Evolutionary conservation across 1,284 basidiomycete genomes (phyloP), one percentile per base, ranked within the genome.

Genomic region (Pterulicium gracile): DNA sequence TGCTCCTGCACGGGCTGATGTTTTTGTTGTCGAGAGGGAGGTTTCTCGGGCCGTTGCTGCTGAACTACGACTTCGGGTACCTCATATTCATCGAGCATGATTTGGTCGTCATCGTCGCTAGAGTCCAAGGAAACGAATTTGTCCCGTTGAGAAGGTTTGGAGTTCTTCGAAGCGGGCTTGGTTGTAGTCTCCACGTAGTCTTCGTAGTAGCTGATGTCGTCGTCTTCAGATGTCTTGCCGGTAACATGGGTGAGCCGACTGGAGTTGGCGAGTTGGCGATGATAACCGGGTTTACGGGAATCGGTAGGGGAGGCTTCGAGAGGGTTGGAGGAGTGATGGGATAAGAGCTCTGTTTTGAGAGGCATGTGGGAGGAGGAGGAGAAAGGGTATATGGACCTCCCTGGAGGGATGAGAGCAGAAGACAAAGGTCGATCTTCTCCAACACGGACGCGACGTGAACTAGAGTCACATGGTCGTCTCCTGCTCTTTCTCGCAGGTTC

Each of bases 301-400:
- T 88, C 81, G 17, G 78, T 81, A n/a, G 81, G 75, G 35, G 71
- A 65, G 15, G 77, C 73, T 55, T 88, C 82, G 42, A 87, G 70
- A 2, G 84, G 84, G 56, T 88, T 88, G 39, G 84, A 87, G 12
- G 81, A 81, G 56, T 88, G 85, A 53, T 81, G 80, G 7, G 85
- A 86, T 52, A 87, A 64, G 7, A 73, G 53, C 48, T 61, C 54
- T 34, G 61, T 60, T 10, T 7, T n/a, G 10, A 32, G 7, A 7
- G 27, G 27, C 27, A 32, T 32, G n/a, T 32, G n/a, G 27, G 27
- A 32, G n/a, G 10, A n/a, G n/a, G 27, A 32, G n/a, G 27, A 32
- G n/a, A 32, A 7, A 32, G 27, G n/a, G 27, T 10, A 32, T 32
- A 10, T n/a, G 27, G n/a, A n/a, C n/a, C n/a, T n/a, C n/a, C n/a